Percentiles rank a stretch among this genome's conserved stretches.
Conservation (phyloP, 2,329 filamentous ascomycete genomes). For the Metarhizium rileyi region DNA sequence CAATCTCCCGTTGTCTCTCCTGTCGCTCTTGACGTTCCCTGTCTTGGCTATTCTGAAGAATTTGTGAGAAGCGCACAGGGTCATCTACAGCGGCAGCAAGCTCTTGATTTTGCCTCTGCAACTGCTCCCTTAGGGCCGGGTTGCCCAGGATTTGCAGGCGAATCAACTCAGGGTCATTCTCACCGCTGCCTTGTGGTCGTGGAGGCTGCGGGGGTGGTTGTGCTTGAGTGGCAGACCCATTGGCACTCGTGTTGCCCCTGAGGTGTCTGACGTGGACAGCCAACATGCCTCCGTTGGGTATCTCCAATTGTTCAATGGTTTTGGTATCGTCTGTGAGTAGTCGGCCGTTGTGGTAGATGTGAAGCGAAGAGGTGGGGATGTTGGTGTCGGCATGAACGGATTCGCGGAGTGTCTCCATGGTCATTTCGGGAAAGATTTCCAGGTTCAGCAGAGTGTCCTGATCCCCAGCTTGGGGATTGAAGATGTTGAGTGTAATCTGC, state of each 20-base stretch:
- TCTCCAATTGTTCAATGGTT: constrained; percentile 71
- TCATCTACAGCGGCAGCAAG: constrained; percentile 70
- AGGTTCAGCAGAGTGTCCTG: constrained; percentile 72
- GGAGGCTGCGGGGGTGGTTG: constrained; percentile 22
- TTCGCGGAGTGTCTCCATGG: constrained; percentile 74
- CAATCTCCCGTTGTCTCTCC: constrained; percentile 74
- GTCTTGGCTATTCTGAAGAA: constrained; percentile 58
- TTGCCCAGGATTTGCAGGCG: constrained; percentile 76
- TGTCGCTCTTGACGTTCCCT: constrained; percentile 62
- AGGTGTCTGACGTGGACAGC: constrained; percentile 67
- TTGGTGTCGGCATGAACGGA: constrained; percentile 77
- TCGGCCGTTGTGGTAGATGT: constrained; percentile 83
- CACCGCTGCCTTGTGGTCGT: constrained; percentile 21
- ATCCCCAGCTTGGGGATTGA: constrained; percentile 55
- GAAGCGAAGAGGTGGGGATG: constrained; percentile 63
- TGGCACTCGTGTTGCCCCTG: constrained; percentile 31
- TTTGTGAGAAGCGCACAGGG: constrained; percentile 63
- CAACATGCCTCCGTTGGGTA: constrained; percentile 86
- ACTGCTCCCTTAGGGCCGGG: constrained; percentile 59
- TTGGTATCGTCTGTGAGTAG: constrained; percentile 68
- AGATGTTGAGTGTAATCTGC: constrained; percentile 82
- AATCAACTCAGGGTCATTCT: constrained; percentile 67
- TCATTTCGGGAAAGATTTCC: constrained; percentile 75
- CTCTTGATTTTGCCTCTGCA: constrained; percentile 64
- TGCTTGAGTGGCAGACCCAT: constrained; percentile 9